These are phyloP conservation scores for Clarireedia homoeocarpa DNA, from an alignment of 2,329 filamentous ascomycete species.

Conservation along the genomic window DNA sequence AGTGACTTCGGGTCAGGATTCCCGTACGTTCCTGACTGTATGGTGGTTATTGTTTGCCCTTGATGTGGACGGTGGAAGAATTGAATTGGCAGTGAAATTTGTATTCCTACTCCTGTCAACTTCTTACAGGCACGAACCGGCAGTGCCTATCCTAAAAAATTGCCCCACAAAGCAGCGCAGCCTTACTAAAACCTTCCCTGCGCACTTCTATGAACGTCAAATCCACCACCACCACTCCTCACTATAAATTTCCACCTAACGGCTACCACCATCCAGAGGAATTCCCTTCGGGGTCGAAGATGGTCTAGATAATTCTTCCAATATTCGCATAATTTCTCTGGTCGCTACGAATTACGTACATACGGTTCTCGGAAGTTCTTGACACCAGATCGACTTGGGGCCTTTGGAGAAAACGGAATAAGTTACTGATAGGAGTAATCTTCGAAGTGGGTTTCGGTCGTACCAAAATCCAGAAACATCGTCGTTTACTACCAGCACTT, in stretches of 20 bases:
- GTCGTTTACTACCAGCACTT: conserved; percentile 3
- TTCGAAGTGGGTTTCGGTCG: conserved; percentile 8
- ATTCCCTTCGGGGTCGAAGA: too few relatives aligned
- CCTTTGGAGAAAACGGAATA: conserved; percentile 1
- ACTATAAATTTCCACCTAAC: not conserved
- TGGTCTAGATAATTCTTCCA: too few relatives aligned
- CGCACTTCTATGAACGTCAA: not conserved
- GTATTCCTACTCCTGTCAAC: too few relatives aligned
- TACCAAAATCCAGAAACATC: conserved; percentile 5
- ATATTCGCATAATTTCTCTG: not conserved
- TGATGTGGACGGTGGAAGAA: too few relatives aligned
- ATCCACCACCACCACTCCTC: not conserved
- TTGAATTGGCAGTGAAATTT: too few relatives aligned
- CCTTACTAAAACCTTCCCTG: too few relatives aligned
- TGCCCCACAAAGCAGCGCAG: too few relatives aligned
- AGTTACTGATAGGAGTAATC: conserved; percentile 5
- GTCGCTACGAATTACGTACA: not conserved
- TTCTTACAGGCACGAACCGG: too few relatives aligned
- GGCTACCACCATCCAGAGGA: not conserved
- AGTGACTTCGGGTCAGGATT: too few relatives aligned
- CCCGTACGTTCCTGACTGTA: too few relatives aligned
- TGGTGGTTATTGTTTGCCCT: too few relatives aligned
- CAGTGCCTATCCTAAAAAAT: too few relatives aligned
- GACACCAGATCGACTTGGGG: not conserved
- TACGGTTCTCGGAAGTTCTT: not conserved